Conservation (phyloP, 2,329 filamentous ascomycete species). For the Tolypocladium paradoxum region DNA sequence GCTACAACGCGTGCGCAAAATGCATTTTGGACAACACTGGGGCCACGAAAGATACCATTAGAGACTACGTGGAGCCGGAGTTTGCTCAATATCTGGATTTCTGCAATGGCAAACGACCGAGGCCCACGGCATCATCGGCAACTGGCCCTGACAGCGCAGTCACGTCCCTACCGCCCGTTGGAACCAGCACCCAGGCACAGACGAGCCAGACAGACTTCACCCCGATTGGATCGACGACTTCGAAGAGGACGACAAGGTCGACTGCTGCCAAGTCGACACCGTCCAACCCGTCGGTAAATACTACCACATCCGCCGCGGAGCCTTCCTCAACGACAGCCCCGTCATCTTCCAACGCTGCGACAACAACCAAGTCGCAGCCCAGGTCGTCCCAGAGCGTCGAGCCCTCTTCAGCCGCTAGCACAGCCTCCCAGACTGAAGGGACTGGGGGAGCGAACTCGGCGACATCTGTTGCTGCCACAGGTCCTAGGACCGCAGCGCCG, state of each 20-base stretch:
- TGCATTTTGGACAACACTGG: slow-evolving; percentile 27
- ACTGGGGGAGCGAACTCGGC: too few relatives aligned
- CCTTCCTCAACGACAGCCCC: background rate
- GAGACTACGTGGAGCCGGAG: slow-evolving; percentile 22
- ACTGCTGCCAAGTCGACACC: background rate
- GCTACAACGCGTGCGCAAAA: slow-evolving; percentile 24
- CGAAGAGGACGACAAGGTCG: background rate
- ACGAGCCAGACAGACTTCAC: slow-evolving; percentile 12
- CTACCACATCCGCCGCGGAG: background rate
- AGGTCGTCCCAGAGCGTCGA: background rate
- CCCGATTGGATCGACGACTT: slow-evolving; percentile 3
- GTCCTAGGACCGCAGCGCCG: too few relatives aligned
- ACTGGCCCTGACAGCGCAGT: slow-evolving; percentile 13
- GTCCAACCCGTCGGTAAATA: background rate
- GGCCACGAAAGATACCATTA: slow-evolving; percentile 14
- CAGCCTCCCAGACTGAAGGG: too few relatives aligned
- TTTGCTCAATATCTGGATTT: slow-evolving; percentile 36
- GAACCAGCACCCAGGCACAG: slow-evolving; percentile 14
- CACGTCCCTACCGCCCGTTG: slow-evolving; percentile 9
- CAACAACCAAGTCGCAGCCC: background rate
- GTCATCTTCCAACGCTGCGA: background rate
- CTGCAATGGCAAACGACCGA: slow-evolving; percentile 24
- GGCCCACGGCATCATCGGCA: slow-evolving; percentile 6
- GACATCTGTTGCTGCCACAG: too few relatives aligned
- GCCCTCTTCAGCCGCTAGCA: background rate